Evolutionary conservation across 164 flowering plant genomes (phyloP).

Genomic region (Santalum album): DNA sequence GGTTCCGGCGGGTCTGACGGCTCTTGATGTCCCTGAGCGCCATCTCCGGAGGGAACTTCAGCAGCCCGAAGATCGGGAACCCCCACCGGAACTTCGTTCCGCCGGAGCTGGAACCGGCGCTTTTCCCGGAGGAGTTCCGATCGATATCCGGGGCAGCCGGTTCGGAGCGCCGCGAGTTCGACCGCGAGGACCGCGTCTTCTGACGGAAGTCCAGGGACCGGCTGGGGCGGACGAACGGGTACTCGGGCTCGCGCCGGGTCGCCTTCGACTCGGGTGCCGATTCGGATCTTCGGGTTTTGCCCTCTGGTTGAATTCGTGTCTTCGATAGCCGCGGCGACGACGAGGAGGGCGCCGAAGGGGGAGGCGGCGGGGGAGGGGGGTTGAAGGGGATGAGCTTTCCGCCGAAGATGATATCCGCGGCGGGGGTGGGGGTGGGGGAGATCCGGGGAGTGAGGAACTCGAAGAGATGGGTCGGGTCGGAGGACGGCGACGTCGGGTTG

Average conservation of each 20-base stretch:
- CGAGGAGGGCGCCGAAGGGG: neutral
- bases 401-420: conserved; percentile 50
- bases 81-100: conserved; percentile 26
- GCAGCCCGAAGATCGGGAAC: conserved; percentile 33
- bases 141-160: conserved; percentile 2
- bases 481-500: conserved; percentile 8
- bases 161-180: neutral
- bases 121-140: conserved; percentile 7
- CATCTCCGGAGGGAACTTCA: conserved; percentile 59
- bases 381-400: conserved; percentile 46
- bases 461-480: conserved; percentile 25
- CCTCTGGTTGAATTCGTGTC: neutral
- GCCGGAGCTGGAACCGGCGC: neutral
- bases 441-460: conserved; percentile 33
- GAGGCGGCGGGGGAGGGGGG: neutral
- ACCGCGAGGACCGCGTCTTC: conserved; percentile 17
- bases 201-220: conserved; percentile 34
- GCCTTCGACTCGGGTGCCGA: conserved; percentile 22
- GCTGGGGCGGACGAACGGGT: conserved; percentile 18
- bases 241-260: conserved; percentile 12
- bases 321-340: neutral
- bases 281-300: conserved; percentile 16
- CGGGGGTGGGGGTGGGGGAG: conserved; percentile 20
- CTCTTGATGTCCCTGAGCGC: conserved; percentile 48
- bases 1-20: conserved; percentile 44